A percentile compares a stretch with the other conserved stretches of the same genome.
These are phyloP conservation scores for Wallacemonas rigidus DNA, from an alignment of 208 protist genomes.

Conservation along the genomic window DNA sequence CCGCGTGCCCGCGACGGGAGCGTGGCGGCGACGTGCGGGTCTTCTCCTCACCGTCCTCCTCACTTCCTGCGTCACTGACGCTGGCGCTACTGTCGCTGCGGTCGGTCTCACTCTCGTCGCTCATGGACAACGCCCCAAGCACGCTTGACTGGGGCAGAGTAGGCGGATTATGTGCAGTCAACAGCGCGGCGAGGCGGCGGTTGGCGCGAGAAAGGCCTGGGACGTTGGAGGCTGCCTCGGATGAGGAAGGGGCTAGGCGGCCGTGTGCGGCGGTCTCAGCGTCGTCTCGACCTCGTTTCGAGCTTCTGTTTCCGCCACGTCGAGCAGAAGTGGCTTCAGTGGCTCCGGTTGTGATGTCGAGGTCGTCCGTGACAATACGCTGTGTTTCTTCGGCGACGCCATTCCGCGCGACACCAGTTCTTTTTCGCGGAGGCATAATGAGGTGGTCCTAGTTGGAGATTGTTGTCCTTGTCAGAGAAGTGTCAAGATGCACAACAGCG, in stretches of 20 bases:
- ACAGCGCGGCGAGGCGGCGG: not conserved
- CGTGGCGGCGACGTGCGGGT: not conserved
- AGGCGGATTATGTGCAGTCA: conserved; percentile 10
- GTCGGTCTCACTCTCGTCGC: conserved; percentile 3
- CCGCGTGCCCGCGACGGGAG: not conserved
- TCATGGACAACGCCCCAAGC: conserved; percentile 3
- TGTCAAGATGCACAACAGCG: not conserved
- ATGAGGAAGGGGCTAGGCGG: not conserved
- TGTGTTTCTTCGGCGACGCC: conserved; percentile 19
- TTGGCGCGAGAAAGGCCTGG: conserved; percentile 1
- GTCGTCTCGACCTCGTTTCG: not conserved
- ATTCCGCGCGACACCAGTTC: not conserved
- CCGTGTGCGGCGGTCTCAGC: not conserved
- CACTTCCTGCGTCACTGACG: not conserved
- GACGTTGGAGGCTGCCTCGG: not conserved
- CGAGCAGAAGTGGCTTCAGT: too few relatives aligned
- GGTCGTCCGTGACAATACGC: conserved; percentile 17
- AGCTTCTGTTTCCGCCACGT: too few relatives aligned
- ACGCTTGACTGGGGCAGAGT: conserved; percentile 4
- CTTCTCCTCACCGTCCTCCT: not conserved
- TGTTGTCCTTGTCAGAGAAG: too few relatives aligned
- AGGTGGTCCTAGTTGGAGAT: too few relatives aligned
- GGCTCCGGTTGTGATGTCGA: not conserved
- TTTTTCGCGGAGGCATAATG: conserved; percentile 28
- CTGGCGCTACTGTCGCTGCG: not conserved